These are phyloP conservation scores for Cafeteria roenbergensis DNA, from an alignment of 108 stramenopile species.

Conservation along the genomic window DNA sequence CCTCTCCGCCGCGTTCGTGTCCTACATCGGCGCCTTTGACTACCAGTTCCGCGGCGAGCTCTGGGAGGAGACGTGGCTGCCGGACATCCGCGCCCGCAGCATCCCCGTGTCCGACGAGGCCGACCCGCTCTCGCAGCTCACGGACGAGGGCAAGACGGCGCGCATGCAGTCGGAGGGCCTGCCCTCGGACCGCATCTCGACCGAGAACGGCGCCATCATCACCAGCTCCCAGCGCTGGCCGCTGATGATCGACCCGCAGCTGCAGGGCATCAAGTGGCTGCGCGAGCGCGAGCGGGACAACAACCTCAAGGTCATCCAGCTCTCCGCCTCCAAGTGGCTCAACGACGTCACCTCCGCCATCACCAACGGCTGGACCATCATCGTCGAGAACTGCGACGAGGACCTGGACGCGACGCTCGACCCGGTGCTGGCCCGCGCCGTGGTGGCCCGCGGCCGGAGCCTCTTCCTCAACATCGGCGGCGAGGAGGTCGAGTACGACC, in stretches of 20 bases:
- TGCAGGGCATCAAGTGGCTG: slow-evolving; percentile 80
- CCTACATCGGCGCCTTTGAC: slow-evolving; percentile 79
- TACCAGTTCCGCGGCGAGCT: slow-evolving; percentile 54
- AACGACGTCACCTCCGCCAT: slow-evolving; percentile 53
- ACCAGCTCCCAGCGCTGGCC: slow-evolving; percentile 73
- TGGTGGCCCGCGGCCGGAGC: slow-evolving; percentile 63
- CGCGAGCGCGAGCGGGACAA: slow-evolving; percentile 32
- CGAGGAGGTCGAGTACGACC: slow-evolving; percentile 75
- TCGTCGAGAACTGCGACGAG: slow-evolving; percentile 70
- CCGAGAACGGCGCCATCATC: slow-evolving; percentile 76
- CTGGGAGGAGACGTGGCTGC: slow-evolving; percentile 58
- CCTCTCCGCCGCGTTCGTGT: slow-evolving; percentile 71
- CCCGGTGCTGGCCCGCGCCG: slow-evolving; percentile 65
- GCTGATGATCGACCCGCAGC: slow-evolving; percentile 59
- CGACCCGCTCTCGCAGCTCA: slow-evolving; percentile 62
- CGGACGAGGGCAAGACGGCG: slow-evolving; percentile 59
- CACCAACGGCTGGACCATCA: slow-evolving; percentile 59
- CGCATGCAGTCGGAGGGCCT: slow-evolving; percentile 71
- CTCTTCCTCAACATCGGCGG: slow-evolving; percentile 63
- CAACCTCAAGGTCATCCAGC: slow-evolving; percentile 36
- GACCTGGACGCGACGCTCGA: slow-evolving; percentile 76
- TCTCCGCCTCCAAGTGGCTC: slow-evolving; percentile 69
- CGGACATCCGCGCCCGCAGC: slow-evolving; percentile 48
- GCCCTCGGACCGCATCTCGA: slow-evolving; percentile 67
- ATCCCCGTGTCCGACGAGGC: slow-evolving; percentile 60